Conservation (phyloP, 148 eudicot genomes). For the Pouteria glomerata region DNA sequence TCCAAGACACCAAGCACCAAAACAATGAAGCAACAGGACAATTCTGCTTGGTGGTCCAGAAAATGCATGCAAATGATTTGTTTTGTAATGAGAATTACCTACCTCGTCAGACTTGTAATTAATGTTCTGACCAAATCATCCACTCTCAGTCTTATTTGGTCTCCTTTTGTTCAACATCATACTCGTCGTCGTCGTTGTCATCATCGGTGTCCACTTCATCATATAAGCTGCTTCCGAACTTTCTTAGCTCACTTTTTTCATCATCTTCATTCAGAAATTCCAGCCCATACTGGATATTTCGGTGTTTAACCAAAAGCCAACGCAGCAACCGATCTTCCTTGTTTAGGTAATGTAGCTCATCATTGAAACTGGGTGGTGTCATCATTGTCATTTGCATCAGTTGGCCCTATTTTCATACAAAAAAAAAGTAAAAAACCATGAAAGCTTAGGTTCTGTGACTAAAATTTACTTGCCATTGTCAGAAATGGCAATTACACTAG, state of each 20-base stretch:
- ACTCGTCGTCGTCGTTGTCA: conserved; percentile 34
- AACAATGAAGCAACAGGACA: too few species aligned
- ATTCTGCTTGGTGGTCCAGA: background rate
- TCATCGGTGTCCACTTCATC: conserved; percentile 27
- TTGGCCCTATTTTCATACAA: conserved; percentile 44
- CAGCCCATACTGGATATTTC: conserved; percentile 41
- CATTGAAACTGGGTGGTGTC: conserved; percentile 83
- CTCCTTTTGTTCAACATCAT: conserved; percentile 21
- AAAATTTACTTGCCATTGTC: background rate
- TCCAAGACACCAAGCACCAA: too few species aligned
- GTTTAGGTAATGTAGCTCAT: conserved; percentile 83
- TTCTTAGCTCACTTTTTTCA: conserved; percentile 18
- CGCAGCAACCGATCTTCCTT: conserved; percentile 89
- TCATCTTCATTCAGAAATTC: conserved; percentile 32
- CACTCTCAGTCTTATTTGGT: background rate
- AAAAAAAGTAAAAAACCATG: background rate
- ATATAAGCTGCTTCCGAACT: conserved; percentile 23
- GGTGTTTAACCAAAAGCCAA: conserved; percentile 84
- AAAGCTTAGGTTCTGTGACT: background rate
- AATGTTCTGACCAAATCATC: background rate
- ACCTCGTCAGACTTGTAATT: background rate
- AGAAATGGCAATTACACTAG: background rate
- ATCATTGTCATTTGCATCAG: conserved; percentile 94
- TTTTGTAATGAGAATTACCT: too few species aligned
- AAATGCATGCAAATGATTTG: too few species aligned